Percentiles rank a stretch among this genome's conserved stretches.
Evolutionary conservation across 352 stramenopile species (phyloP).

Genomic region (Globisporangium nodosum): DNA sequence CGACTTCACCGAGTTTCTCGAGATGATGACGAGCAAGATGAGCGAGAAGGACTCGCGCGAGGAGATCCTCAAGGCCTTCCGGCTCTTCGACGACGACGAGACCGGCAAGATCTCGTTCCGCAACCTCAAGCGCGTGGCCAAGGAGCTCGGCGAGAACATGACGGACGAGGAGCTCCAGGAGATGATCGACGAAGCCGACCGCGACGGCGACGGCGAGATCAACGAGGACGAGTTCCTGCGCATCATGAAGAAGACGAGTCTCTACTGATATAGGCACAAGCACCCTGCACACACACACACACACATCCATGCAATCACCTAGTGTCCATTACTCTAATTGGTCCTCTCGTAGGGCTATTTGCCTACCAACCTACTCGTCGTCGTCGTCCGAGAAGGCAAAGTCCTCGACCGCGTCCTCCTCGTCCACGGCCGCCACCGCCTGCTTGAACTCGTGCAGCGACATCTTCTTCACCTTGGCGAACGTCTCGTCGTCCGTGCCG

Average conservation of each 20-base stretch:
- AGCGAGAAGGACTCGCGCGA: conserved; percentile 95
- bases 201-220: conserved; percentile 95
- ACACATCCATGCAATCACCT: not conserved
- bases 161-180: conserved; percentile 96
- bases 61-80: conserved; percentile 97
- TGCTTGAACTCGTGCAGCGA: conserved; percentile 80
- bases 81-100: conserved; percentile 97
- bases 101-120: conserved; percentile 96
- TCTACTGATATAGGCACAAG: conserved; percentile 33
- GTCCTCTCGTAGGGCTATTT: conserved; percentile 4
- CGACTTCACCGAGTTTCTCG: conserved; percentile 97
- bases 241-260: conserved; percentile 97
- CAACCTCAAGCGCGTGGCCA: conserved; percentile 96
- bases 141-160: conserved; percentile 97
- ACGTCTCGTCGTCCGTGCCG: conserved; percentile 56
- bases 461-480: conserved; percentile 76
- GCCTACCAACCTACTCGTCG: conserved; percentile 20
- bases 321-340: not conserved
- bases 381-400: conserved; percentile 77
- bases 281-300: not conserved
- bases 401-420: conserved; percentile 68
- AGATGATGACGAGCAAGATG: conserved; percentile 98
- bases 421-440: conserved; percentile 65
- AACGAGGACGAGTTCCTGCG: conserved; percentile 94
- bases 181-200: conserved; percentile 97